phyloP scores from a whole-genome alignment of 2,329 filamentous ascomycete genomes.

The Botrytis deweyae region DNA sequence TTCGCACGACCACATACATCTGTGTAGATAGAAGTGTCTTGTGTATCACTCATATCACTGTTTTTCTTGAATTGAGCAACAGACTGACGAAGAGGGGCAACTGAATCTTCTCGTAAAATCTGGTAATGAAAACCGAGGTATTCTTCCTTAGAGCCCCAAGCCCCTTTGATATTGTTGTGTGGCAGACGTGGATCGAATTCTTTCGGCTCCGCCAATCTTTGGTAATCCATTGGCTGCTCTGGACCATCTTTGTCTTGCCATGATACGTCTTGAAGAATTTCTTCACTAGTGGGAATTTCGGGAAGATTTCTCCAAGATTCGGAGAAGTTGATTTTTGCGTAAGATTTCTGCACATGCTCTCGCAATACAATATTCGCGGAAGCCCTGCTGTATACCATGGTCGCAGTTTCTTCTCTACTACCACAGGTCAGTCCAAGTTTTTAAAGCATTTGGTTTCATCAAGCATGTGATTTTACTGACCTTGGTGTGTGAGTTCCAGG shows the following conservation, averaged over 20 bases:
- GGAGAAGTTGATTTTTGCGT: constrained; percentile 3
- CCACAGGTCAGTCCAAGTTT: neutral
- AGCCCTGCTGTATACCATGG: constrained; percentile 2
- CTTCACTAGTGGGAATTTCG: constrained; percentile 54
- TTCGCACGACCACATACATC: constrained; percentile 49
- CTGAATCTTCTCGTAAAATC: constrained; percentile 71
- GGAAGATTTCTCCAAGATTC: constrained; percentile 44
- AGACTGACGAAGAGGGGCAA: constrained; percentile 67
- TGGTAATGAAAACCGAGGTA: constrained; percentile 76
- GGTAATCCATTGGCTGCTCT: constrained; percentile 31
- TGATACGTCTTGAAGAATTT: constrained; percentile 46
- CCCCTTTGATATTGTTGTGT: constrained; percentile 53
- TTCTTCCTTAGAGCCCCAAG: constrained; percentile 59
- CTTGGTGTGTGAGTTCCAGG: neutral
- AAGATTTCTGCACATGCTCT: constrained; percentile 20
- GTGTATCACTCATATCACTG: constrained; percentile 57
- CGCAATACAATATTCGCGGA: neutral
- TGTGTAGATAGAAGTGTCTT: constrained; percentile 65
- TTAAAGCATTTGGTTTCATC: neutral
- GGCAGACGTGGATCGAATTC: constrained; percentile 30
- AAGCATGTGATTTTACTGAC: neutral
- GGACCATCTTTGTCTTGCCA: neutral
- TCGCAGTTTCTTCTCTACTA: neutral
- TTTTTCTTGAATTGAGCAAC: constrained; percentile 55
- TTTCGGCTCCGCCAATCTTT: constrained; percentile 25